A percentile compares a stretch with the other conserved stretches of the same genome.
Evolutionary conservation across 2,329 filamentous ascomycete species (phyloP).

Genomic region (Torrubiellomyces zombiae): DNA sequence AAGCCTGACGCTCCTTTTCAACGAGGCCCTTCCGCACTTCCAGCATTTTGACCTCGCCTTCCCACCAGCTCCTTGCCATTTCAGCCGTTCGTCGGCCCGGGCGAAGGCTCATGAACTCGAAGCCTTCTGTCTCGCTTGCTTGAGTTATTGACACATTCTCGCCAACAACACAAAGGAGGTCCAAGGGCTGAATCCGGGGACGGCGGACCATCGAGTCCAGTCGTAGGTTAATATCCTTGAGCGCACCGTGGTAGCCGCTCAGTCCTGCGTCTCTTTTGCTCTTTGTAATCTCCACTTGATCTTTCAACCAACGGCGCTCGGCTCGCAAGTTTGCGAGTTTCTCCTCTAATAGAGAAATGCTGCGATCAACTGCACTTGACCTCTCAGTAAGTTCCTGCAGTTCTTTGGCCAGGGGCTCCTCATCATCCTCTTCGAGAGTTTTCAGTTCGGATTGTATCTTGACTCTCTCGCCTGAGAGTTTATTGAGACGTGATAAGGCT

Average conservation of each 20-base stretch:
- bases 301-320: constrained; percentile 39
- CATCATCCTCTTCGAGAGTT: constrained; percentile 35
- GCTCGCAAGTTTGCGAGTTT: constrained; percentile 44
- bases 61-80: constrained; percentile 59
- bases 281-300: constrained; percentile 42
- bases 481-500: constrained; percentile 40
- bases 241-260: constrained; percentile 51
- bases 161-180: constrained; percentile 23
- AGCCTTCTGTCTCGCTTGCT: constrained; percentile 18
- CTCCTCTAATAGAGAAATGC: constrained; percentile 51
- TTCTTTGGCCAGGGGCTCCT: constrained; percentile 42
- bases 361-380: constrained; percentile 32
- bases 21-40: constrained; percentile 37
- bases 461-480: constrained; percentile 30
- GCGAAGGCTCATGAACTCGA: constrained; percentile 42
- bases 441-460: constrained; percentile 35
- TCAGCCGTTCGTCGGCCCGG: constrained; percentile 49
- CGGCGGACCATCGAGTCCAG: constrained; percentile 40
- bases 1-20: constrained; percentile 43
- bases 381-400: constrained; percentile 43
- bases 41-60: constrained; percentile 40
- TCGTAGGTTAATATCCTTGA: constrained; percentile 48
- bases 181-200: constrained; percentile 37
- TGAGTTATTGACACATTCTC: constrained; percentile 5
- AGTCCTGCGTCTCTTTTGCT: constrained; percentile 55